Evolutionary conservation across 805 yeast genomes (phyloP), one percentile per base, ranked within the genome.

Genomic region (Allodekkera sacchari): DNA sequence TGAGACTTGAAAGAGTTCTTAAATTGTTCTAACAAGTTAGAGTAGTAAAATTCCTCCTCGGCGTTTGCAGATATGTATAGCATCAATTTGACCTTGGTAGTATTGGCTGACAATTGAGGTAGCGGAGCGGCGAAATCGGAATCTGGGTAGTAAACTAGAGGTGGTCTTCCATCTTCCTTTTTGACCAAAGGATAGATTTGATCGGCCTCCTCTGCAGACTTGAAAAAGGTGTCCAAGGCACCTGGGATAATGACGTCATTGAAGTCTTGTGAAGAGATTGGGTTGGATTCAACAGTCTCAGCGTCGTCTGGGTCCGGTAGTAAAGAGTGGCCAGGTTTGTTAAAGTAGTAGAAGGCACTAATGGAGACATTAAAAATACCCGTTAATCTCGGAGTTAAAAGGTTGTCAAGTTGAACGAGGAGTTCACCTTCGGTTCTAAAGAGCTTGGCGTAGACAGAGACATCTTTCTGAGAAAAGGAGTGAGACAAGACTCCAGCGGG

Each of bases 21-120:
- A 40, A 54, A 65, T 28, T 59, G 48, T 42, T 75, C 82, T 26
- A 78, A 37, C 12, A 61, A 47, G 41, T 82, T 79, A 3, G 75
- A 55, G 53, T 77, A 85, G 94, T 94, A 84, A 45, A 82, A 81
- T 51, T 85, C 95, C 54, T 84, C 95, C 22, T 68, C 74, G 3
- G 77, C 79, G 45, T 79, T 83, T 3, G 92, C 95, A 13, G 83
- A 71, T 9, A 80, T 73, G 41, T 73, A 75, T 5, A 84, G 50
- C 8, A 78, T 66, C 20, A 83, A 50, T 35, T 57, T 59, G 28
- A 75, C 73, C 36, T 75, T 64, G 3, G 84, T 74, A 5, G 84
- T 75, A 46, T 78, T 77, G 16, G 53, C 47, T 3, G 68, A 44
- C 19, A 81, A 52, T 11, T 45, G 44, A 3, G 80, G 75, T n/a